Evolutionary conservation across 2,329 filamentous ascomycete genomes (phyloP).

Genomic region (Chalaropsis ovoidea): DNA sequence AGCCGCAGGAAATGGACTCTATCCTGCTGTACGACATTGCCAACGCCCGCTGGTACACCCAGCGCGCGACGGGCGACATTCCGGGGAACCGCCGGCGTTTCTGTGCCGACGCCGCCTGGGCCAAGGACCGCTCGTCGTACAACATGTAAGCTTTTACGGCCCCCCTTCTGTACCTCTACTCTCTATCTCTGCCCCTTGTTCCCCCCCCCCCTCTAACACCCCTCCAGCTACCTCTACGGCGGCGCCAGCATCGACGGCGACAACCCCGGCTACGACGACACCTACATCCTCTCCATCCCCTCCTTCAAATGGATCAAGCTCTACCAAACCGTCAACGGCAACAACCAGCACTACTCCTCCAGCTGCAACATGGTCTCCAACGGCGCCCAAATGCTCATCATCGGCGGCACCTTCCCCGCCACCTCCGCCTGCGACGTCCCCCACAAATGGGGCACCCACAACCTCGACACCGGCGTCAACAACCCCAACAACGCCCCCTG

Average conservation of each 20-base stretch:
- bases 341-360: slow-evolving; percentile 42
- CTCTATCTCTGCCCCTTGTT: background rate
- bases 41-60: slow-evolving; percentile 50
- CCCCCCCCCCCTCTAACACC: background rate
- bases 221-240: slow-evolving; percentile 49
- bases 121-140: slow-evolving; percentile 50
- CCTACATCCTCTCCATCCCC: slow-evolving; percentile 52
- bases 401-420: slow-evolving; percentile 49
- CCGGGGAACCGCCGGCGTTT: slow-evolving; percentile 48
- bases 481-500: slow-evolving; percentile 40
- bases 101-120: slow-evolving; percentile 51
- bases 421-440: slow-evolving; percentile 43
- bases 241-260: slow-evolving; percentile 42
- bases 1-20: slow-evolving; percentile 38
- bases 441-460: slow-evolving; percentile 46
- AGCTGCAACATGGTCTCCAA: slow-evolving; percentile 48
- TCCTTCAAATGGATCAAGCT: slow-evolving; percentile 54
- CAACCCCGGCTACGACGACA: slow-evolving; percentile 46
- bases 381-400: slow-evolving; percentile 51
- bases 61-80: slow-evolving; percentile 44
- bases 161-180: slow-evolving; percentile 16
- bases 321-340: slow-evolving; percentile 36
- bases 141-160: slow-evolving; percentile 46
- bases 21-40: slow-evolving; percentile 53
- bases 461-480: slow-evolving; percentile 44